Evolutionary conservation across 371 early-diverging fungal genomes (phyloP).

Genomic region (Choanephora cucurbitarum): DNA sequence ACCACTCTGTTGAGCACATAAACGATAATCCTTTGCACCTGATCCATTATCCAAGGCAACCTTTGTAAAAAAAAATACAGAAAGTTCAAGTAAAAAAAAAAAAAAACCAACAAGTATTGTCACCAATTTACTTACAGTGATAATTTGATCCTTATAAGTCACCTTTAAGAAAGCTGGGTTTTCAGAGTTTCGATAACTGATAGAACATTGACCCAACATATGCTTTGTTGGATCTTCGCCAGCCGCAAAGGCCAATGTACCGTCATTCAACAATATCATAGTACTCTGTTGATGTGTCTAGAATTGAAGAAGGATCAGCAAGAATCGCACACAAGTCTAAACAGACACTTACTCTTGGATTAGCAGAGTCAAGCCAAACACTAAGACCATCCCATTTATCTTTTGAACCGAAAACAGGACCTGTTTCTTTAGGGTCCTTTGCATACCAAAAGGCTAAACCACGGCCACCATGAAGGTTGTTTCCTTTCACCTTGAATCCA

Average conservation of each 20-base stretch:
- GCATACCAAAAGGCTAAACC: conserved; percentile 92
- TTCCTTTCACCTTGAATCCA: conserved; percentile 66
- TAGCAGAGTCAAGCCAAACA: conserved; percentile 71
- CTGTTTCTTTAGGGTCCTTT: conserved; percentile 56
- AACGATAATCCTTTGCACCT: conserved; percentile 52
- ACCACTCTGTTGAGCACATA: conserved; percentile 63
- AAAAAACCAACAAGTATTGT: neutral
- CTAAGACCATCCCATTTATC: conserved; percentile 76
- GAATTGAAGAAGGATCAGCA: neutral
- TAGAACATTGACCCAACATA: conserved; percentile 66
- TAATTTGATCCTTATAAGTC: conserved; percentile 59
- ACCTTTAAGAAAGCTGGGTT: conserved; percentile 63
- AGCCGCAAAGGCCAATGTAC: conserved; percentile 48
- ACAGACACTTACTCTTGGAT: conserved; percentile 48
- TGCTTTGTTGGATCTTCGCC: conserved; percentile 49
- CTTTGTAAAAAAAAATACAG: no score
- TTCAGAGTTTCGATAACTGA: conserved; percentile 73
- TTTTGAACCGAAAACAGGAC: conserved; percentile 71
- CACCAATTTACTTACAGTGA: conserved; percentile 50
- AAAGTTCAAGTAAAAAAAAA: neutral
- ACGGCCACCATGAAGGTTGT: conserved; percentile 69
- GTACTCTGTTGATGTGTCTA: conserved; percentile 63
- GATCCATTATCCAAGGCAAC: conserved; percentile 62
- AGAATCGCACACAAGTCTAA: no score
- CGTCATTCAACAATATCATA: conserved; percentile 75